Evolutionary conservation across 495 filamentous ascomycete species (phyloP), one percentile per base, ranked within the genome.

Genomic region (Aspergillus bridgeri): DNA sequence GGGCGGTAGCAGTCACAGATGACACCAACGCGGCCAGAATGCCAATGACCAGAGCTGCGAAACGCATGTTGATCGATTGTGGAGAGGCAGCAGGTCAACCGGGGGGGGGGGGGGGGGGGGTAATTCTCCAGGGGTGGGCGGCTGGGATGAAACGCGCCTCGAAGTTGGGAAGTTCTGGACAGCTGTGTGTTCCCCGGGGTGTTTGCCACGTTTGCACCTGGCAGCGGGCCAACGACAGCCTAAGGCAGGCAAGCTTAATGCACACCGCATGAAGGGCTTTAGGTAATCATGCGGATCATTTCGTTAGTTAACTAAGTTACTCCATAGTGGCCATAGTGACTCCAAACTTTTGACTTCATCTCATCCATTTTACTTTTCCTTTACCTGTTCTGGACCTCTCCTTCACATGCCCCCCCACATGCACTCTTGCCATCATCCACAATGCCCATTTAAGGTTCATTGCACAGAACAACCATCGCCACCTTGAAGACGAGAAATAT

Each of bases 1-100:
- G 83, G 42, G 95, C 94, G 13, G 95, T 98, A 23, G 90, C 90
- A 25, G 78, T 75, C 50, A 79, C 79, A 45, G 76, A 66, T 48
- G 87, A 83, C 29, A 84, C 79, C 44, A 90, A 62, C 57, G 73
- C 84, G 74, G 86, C 88, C 75, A 92, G 65, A 48, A 92, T 82
- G 75, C 84, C 71, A 27, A 74, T 64, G 33, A 76, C 60, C 48
- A 79, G 64, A 60, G 66, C 58, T 55, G 60, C 61, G 58, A 75
- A 70, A 63, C 69, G 73, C 76, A 79, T 79, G 47, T 51, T 73
- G 69, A 60, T 23, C 27, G 53, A 22, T 24, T 23, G 44, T 42
- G 59, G 53, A 54, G 60, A 61, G 59, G 48, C 54, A 25, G 42
- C 19, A 33, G 50, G 29, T 60, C 47, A 44, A 56, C 48, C 49